Conservation (phyloP, 441 rosid species). For the Jatropha podagrica region DNA sequence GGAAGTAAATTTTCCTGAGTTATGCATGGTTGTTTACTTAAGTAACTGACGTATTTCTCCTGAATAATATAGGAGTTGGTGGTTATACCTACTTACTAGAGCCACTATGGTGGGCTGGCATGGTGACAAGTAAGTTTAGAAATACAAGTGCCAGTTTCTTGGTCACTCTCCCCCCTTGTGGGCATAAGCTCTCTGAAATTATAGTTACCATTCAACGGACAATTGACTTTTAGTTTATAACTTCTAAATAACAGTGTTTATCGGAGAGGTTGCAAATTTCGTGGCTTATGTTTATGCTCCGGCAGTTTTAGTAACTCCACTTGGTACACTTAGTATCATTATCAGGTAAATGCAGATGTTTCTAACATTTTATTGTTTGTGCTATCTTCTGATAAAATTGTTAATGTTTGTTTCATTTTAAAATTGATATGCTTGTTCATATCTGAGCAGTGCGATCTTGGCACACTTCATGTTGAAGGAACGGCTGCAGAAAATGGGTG, state of each 20-base stretch:
- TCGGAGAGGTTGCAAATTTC: slow-evolving; percentile 67
- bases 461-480: slow-evolving; percentile 67
- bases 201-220: neutral
- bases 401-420: slow-evolving; percentile 7
- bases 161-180: neutral
- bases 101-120: slow-evolving; percentile 85
- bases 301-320: slow-evolving; percentile 69
- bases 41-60: neutral
- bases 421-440: slow-evolving; percentile 17
- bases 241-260: slow-evolving; percentile 52
- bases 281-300: slow-evolving; percentile 73
- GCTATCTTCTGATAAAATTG: neutral
- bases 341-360: slow-evolving; percentile 42
- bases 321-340: slow-evolving; percentile 71
- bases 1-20: neutral
- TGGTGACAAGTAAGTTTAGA: slow-evolving; percentile 62
- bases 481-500: slow-evolving; percentile 60
- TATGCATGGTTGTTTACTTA: slow-evolving; percentile 3
- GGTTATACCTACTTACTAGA: slow-evolving; percentile 64
- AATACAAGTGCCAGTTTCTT: slow-evolving; percentile 7
- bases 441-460: slow-evolving; percentile 51
- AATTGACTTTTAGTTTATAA: slow-evolving; percentile 17
- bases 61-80: slow-evolving; percentile 46
- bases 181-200: neutral
- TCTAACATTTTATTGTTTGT: neutral